Evolutionary conservation across 306 rosid genomes (phyloP).

Genomic region (Dryas octopetala): DNA sequence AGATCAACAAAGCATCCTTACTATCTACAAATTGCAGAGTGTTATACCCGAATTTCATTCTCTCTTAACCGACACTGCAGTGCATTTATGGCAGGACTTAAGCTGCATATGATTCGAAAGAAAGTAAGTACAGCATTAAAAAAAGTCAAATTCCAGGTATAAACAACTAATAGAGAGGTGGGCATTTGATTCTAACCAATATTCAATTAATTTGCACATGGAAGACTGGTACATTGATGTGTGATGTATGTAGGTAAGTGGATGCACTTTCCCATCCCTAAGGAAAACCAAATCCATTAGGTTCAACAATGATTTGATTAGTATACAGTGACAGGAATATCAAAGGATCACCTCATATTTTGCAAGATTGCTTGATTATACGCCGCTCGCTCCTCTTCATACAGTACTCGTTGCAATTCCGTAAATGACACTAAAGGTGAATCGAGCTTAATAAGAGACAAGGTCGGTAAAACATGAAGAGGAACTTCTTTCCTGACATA

Average conservation of each 20-base stretch:
- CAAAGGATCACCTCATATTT: constrained; percentile 68
- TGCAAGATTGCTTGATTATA: constrained; percentile 82
- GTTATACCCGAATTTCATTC: constrained; percentile 82
- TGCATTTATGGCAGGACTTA: constrained; percentile 88
- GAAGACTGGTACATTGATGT: constrained; percentile 97
- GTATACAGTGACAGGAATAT: constrained; percentile 15
- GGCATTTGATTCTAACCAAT: constrained; percentile 64
- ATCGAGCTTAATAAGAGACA: constrained; percentile 62
- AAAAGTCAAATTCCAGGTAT: constrained; percentile 8
- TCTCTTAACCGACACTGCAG: constrained; percentile 89
- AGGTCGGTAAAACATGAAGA: constrained; percentile 72
- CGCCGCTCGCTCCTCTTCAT: constrained; percentile 89
- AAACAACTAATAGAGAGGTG: constrained; percentile 16
- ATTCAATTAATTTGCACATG: constrained; percentile 93
- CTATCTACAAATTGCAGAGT: constrained; percentile 24
- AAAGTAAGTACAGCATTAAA: constrained; percentile 12
- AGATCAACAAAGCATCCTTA: constrained; percentile 15
- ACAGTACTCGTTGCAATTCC: constrained; percentile 83
- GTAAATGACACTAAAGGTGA: constrained; percentile 72
- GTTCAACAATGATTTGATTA: constrained; percentile 8
- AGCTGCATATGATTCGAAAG: constrained; percentile 53
- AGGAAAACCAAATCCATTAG: constrained; percentile 24
- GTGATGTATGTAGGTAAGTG: constrained; percentile 87
- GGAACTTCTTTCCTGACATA: constrained; percentile 87
- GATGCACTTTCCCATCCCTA: constrained; percentile 93